Evolutionary conservation across 179 eudicot species (phyloP), one percentile per base, ranked within the genome.

Genomic region (Silene noctiflora): DNA sequence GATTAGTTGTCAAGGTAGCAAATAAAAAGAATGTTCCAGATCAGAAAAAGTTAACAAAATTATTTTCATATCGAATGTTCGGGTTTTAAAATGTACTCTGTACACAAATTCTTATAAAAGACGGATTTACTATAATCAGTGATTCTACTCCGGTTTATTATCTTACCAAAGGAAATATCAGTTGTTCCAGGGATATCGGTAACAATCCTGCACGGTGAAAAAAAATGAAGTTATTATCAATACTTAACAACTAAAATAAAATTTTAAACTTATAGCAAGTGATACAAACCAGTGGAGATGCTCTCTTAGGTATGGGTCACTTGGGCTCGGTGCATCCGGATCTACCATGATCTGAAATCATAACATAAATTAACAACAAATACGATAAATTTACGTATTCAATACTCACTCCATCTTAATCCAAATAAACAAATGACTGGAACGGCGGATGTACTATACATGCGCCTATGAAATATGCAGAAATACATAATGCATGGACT

Each of bases 141-240:
- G 29, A n/a, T n/a, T n/a, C n/a, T 14, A 39, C 16, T 35, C 6
- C 0, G 11, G 3, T 14, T 63, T 9, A 4, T 24, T 27, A 39
- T 67, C 87, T 82, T 79, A 89, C 97, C 97, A 74, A 92, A 92
- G 31, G 96, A 87, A 69, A 69, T 87, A 64, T 93, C 96, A 27
- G 98, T 91, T 25, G 96, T 89, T 31, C 98, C 98, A 4, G 98
- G 98, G 78, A 93, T 93, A 63, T 93, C 94, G 2, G 96, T 88
- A n/a, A 93, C 94, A 53, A 93, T 88, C 98, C 97, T 92, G 81
- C 24, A 24, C 14, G 55, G 6, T 2, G 2, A 58, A 0, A 9
- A 1, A 59, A 78, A 67, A 8, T 7, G 10, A 9, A n/a, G 13
- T 0, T 13, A 21, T 16, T 33, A 31, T 27, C 4, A 31, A 27